A percentile compares a stretch with the other conserved stretches of the same genome.
Conservation (phyloP, 176 grass and related monocot genomes). For the Cenchrus purpureus region DNA sequence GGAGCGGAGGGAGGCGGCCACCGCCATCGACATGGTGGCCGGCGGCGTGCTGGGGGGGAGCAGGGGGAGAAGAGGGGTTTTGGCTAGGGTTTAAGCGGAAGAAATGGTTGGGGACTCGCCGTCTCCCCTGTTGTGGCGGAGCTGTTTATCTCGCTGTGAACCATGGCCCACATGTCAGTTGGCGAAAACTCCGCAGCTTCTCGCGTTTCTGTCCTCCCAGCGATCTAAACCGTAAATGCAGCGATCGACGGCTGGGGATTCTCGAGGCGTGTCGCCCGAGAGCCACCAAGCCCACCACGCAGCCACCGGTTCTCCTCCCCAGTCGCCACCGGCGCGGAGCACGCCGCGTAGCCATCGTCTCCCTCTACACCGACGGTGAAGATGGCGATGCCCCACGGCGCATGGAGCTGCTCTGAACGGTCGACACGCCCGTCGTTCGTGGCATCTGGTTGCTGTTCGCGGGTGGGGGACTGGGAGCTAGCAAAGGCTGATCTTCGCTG, state of each 20-base stretch:
- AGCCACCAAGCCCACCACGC: too few species aligned
- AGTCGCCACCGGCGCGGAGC: not conserved
- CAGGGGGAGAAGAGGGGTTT: too few species aligned
- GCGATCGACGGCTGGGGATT: slow-evolving; percentile 14
- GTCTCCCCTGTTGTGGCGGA: not conserved
- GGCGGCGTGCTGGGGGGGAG: slow-evolving; percentile 12
- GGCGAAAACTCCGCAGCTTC: not conserved
- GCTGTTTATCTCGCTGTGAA: not conserved
- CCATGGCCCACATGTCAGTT: slow-evolving; percentile 13
- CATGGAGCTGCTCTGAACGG: not conserved
- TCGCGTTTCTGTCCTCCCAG: too few species aligned
- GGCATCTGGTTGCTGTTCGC: not conserved
- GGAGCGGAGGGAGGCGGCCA: slow-evolving; percentile 54
- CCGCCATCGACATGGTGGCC: slow-evolving; percentile 57
- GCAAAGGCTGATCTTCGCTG: not conserved
- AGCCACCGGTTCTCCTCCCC: not conserved
- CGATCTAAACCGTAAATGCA: not conserved
- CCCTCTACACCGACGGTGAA: not conserved
- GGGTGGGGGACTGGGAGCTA: not conserved
- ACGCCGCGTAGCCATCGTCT: not conserved
- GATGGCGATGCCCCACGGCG: not conserved
- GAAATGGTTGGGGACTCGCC: slow-evolving; percentile 35
- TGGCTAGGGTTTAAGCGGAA: slow-evolving; percentile 63
- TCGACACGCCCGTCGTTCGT: not conserved
- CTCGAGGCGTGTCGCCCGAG: not conserved